Evolutionary conservation across 768 basidiomycete genomes (phyloP).

Genomic region (Tulasnella sp.): DNA sequence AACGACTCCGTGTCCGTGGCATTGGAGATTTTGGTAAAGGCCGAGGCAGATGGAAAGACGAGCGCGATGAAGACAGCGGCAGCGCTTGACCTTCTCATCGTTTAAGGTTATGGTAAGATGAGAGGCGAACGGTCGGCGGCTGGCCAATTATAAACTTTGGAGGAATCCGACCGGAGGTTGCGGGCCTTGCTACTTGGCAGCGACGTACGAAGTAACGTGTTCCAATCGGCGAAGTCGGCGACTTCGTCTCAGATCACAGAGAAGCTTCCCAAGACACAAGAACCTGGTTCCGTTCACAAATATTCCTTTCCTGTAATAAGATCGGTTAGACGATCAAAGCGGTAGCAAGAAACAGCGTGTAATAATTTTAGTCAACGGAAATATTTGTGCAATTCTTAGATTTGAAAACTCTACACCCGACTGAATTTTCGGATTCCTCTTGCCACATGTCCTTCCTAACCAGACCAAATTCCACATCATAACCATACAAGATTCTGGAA

Average conservation of each 20-base stretch:
- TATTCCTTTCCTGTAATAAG: no score
- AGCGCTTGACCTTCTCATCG: neutral
- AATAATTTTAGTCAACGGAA: no score
- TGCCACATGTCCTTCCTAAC: no score
- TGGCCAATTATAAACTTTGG: neutral
- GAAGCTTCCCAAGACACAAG: no score
- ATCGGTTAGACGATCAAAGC: no score
- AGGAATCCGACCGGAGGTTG: neutral
- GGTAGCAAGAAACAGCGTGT: no score
- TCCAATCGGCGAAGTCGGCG: slow-evolving; percentile 11
- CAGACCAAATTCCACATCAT: no score
- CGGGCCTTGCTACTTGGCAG: slow-evolving; percentile 1
- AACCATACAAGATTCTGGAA: no score
- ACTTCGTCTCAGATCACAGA: neutral
- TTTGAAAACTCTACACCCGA: no score
- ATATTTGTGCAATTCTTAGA: no score
- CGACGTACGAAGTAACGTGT: neutral
- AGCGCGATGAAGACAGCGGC: neutral
- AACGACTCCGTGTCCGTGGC: slow-evolving; percentile 44
- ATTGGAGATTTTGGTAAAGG: slow-evolving; percentile 14
- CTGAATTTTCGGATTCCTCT: no score
- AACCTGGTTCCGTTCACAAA: no score
- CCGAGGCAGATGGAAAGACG: slow-evolving; percentile 2
- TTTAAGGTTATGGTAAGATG: neutral
- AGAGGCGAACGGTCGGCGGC: neutral